These are phyloP conservation scores for Metschnikowia chrysomelidarum DNA, from an alignment of 805 yeast species.

Conservation along the genomic window DNA sequence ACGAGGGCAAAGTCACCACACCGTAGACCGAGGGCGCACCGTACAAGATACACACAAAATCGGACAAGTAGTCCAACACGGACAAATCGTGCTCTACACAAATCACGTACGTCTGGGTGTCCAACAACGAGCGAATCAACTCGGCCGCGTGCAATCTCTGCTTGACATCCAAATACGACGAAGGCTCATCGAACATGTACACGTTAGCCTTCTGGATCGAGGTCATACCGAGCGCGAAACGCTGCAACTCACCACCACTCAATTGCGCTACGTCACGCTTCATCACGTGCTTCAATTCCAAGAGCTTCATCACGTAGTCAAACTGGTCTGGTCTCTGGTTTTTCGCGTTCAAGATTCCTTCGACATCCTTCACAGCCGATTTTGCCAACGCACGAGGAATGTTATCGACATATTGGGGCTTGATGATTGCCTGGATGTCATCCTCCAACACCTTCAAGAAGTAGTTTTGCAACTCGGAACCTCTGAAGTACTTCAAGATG, in stretches of 20 bases:
- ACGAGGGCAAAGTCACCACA: slow-evolving; percentile 93
- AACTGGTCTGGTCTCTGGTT: slow-evolving; percentile 68
- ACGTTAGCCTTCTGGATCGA: slow-evolving; percentile 94
- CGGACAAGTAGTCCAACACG: slow-evolving; percentile 94
- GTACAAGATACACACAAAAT: slow-evolving; percentile 92
- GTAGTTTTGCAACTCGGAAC: slow-evolving; percentile 94
- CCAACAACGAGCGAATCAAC: slow-evolving; percentile 82
- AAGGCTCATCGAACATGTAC: slow-evolving; percentile 99
- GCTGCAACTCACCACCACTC: slow-evolving; percentile 98
- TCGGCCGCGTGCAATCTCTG: slow-evolving; percentile 98
- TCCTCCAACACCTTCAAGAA: slow-evolving; percentile 94
- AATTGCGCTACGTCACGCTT: slow-evolving; percentile 85
- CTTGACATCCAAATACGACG: slow-evolving; percentile 96
- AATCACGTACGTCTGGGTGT: slow-evolving; percentile 78
- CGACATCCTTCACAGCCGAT: slow-evolving; percentile 84
- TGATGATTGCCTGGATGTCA: slow-evolving; percentile 91
- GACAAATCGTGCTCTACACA: slow-evolving; percentile 99
- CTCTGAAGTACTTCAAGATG: slow-evolving; percentile 87
- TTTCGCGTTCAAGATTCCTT: slow-evolving; percentile 74
- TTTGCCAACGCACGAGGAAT: slow-evolving; percentile 90
- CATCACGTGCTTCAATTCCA: slow-evolving; percentile 75
- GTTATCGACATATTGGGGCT: slow-evolving; percentile 98
- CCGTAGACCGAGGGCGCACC: slow-evolving; percentile 99
- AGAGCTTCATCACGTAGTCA: slow-evolving; percentile 60
- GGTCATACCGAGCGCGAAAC: slow-evolving; percentile 97